Percentiles rank a stretch among this genome's conserved stretches.
Conservation (phyloP, 225 moss, liverwort and hornwort species). For the Pseudoscleropodium purum region DNA sequence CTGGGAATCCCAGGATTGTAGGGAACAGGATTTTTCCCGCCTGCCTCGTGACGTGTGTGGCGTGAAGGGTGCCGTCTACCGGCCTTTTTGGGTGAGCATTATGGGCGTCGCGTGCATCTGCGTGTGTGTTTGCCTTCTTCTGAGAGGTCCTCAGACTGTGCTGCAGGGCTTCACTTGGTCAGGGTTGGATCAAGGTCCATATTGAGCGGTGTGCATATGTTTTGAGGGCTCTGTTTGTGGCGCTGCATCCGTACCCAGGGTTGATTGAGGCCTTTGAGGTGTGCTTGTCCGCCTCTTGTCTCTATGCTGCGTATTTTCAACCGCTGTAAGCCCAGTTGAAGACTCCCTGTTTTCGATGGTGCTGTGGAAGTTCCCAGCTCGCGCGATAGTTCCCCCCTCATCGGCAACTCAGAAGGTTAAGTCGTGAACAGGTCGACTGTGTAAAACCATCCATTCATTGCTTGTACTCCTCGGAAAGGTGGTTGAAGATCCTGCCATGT, state of each 20-base stretch:
- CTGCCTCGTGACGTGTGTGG: constrained; percentile 42
- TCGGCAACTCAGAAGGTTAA: not conserved
- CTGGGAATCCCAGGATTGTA: not conserved
- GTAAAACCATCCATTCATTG: not conserved
- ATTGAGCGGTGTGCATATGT: not conserved
- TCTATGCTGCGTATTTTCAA: not conserved
- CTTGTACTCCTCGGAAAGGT: not conserved
- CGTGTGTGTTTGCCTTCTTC: constrained; percentile 69
- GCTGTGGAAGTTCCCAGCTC: not conserved
- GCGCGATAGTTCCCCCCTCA: not conserved
- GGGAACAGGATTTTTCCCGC: constrained; percentile 17
- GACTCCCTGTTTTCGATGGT: not conserved
- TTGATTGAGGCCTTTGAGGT: not conserved
- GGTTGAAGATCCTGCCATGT: not conserved
- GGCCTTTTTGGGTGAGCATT: constrained; percentile 79
- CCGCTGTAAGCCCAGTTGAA: not conserved
- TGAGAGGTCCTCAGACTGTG: constrained; percentile 41
- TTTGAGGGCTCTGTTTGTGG: not conserved
- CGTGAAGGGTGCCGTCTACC: constrained; percentile 35
- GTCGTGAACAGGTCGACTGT: not conserved
- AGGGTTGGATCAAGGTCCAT: not conserved
- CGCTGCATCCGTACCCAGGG: not conserved
- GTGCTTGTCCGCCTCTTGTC: not conserved
- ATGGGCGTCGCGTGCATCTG: constrained; percentile 78
- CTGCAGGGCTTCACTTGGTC: constrained; percentile 44